These are phyloP conservation scores for Thelephora ganbajun DNA, from an alignment of 768 basidiomycete species.

Conservation along the genomic window DNA sequence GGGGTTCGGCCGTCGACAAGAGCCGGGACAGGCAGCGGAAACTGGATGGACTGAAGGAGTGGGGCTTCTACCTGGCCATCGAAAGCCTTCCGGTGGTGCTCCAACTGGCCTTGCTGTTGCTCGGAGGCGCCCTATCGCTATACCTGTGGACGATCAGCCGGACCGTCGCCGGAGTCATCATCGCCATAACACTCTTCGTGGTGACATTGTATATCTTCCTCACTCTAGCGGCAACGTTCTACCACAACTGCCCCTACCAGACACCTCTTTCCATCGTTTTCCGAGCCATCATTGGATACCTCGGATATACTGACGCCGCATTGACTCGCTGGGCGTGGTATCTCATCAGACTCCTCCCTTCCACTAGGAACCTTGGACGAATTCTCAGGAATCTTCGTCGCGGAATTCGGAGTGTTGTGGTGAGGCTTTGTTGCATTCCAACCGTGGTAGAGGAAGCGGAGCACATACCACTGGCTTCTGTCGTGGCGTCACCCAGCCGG, in stretches of 20 bases:
- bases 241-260: slow-evolving; percentile 8
- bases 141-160: slow-evolving; percentile 4
- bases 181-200: slow-evolving; percentile 2
- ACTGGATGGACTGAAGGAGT: slow-evolving; percentile 7
- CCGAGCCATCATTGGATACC: no score
- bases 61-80: slow-evolving; percentile 8
- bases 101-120: slow-evolving; percentile 8
- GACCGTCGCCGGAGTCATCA: slow-evolving; percentile 6
- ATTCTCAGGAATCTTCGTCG: no score
- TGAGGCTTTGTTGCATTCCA: neutral
- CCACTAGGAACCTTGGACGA: no score
- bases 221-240: slow-evolving; percentile 5
- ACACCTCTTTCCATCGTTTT: slow-evolving; percentile 6
- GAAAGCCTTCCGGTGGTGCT: slow-evolving; percentile 6
- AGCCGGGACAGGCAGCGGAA: slow-evolving; percentile 7
- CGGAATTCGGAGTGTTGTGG: neutral
- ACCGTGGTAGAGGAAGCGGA: neutral
- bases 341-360: neutral
- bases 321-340: neutral
- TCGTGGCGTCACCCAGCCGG: neutral
- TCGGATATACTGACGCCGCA: no score
- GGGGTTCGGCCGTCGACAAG: slow-evolving; percentile 8
- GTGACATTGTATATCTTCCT: slow-evolving; percentile 5
- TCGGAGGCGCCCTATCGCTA: slow-evolving; percentile 6
- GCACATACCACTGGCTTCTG: neutral